Base-by-base conservation (phyloP, 345 rosid genomes). In the Noccaea caerulescens region DNA sequence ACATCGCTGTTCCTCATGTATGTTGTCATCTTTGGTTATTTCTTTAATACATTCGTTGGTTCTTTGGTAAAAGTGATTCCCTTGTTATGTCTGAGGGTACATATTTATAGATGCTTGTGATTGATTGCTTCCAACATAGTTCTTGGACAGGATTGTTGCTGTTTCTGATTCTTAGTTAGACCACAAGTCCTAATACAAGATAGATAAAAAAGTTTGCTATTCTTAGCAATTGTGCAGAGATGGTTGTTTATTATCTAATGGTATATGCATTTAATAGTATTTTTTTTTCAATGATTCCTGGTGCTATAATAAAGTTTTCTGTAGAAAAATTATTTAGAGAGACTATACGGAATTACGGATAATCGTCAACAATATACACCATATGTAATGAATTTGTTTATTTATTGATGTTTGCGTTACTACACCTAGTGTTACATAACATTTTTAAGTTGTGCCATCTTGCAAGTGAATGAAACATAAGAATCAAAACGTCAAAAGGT, bases 11-110 rank as follows among this genome's bases (percentile, higher is more conserved):
- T 68, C 8, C 30, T 68, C 4, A 60, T 0, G 57, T 60, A 43
- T 67, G 78, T 3, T 44, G 73, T 63, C 78, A 75, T 67, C 39
- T 66, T 50, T 58, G 53, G 5, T 66, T 66, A 10, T 62, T 52
- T 49, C 8, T 37, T 69, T 37, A 8, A 25, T 69, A 14, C 49
- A 27, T 36, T 46, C n/a, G 14, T 34, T 69, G 45, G 13, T 57
- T 66, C 46, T 53, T 14, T 58, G 36, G 37, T 61, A 18, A 8
- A 16, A 13, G 36, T 68, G 8, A 3, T 56, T 56, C 3, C n/a
- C 57, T 56, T 33, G 5, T n/a, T 36, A 57, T 6, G 56, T 1
- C 23, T 59, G 13, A 60, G 12, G 44, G 4, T 52, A 8, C 43
- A 33, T 41, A 58, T 49, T 58, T 73, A 58, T 66, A 58, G 61